Base-by-base conservation (phyloP, 1,139 yeast species). In the Candida dubliniensis region DNA sequence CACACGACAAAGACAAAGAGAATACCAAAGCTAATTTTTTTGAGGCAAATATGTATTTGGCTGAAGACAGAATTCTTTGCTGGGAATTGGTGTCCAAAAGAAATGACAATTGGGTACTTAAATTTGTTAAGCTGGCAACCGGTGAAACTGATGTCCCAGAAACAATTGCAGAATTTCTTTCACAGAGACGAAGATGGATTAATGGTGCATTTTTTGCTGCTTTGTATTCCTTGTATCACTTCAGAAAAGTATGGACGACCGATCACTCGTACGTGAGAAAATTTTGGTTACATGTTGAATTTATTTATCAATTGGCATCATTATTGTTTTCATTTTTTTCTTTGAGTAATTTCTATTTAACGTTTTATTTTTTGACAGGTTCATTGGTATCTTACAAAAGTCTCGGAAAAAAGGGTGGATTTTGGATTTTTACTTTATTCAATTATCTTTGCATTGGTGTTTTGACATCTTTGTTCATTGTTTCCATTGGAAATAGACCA, bases 131-230 rank as follows among this genome's bases (percentile, higher is more conserved):
- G 57, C 87, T 82, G 64, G 97, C 98, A 1, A 85, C 87, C 25
- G 99, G 98, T 54, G 98, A 91, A 61, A 93, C 99, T 0, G 99
- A 93, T 76, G 97, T 93, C 40, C 99, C 99, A 2, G 97, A 91
- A 60, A 74, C 82, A 5, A 75, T 91, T 38, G 80, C 98, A 0
- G 99, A 93, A 63, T 91, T 93, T 60, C 82, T 93, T 47, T 83
- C 96, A 12, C 99, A 93, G 67, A 82, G 99, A 71, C 81, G 99
- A 70, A 82, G 99, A 69, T 93, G 99, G 99, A 80, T 93, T 44
- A 93, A 93, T 63, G 99, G 99, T 69, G 96, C 99, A 0, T 82
- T 91, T 59, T 93, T 93, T 68, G 98, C 99, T 2, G 98, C 98
- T 1, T 69, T 93, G 47, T 93, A 86, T 60, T 84, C 97, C 0